Conservation (phyloP, 495 filamentous ascomycete species). For the Acidiella bohemica region DNA sequence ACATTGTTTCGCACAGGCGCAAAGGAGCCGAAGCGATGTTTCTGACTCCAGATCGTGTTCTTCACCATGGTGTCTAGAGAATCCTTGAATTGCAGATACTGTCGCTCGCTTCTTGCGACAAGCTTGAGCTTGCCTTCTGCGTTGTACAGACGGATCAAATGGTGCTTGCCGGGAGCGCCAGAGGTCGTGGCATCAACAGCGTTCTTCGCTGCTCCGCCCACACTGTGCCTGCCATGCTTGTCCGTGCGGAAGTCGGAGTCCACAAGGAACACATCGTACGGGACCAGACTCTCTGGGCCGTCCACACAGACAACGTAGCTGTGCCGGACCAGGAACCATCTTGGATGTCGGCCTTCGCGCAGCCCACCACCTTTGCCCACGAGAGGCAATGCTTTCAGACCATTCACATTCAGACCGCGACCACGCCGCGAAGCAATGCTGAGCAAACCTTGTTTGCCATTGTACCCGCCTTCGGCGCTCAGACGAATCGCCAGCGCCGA, state of each 20-base stretch:
- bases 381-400: no score
- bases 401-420: no score
- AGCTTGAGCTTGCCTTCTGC: constrained; percentile 80
- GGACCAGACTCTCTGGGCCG: constrained; percentile 95
- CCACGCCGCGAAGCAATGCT: constrained; percentile 5
- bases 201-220: constrained; percentile 41
- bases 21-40: constrained; percentile 83
- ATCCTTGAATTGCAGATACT: constrained; percentile 82
- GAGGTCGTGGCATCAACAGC: constrained; percentile 47
- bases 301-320: constrained; percentile 96
- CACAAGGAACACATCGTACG: constrained; percentile 94
- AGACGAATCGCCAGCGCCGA: constrained; percentile 90
- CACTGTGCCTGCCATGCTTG: constrained; percentile 45
- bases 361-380: no score
- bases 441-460: constrained; percentile 91
- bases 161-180: constrained; percentile 67
- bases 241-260: constrained; percentile 71
- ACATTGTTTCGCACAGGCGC: constrained; percentile 76
- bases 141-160: constrained; percentile 68
- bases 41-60: constrained; percentile 64
- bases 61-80: constrained; percentile 74
- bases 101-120: constrained; percentile 80
- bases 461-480: constrained; percentile 91
- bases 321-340: constrained; percentile 96
- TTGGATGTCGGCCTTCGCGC: constrained; percentile 72